Evolutionary conservation across 768 basidiomycete species (phyloP).

Genomic region (Rhodocollybia butyracea): DNA sequence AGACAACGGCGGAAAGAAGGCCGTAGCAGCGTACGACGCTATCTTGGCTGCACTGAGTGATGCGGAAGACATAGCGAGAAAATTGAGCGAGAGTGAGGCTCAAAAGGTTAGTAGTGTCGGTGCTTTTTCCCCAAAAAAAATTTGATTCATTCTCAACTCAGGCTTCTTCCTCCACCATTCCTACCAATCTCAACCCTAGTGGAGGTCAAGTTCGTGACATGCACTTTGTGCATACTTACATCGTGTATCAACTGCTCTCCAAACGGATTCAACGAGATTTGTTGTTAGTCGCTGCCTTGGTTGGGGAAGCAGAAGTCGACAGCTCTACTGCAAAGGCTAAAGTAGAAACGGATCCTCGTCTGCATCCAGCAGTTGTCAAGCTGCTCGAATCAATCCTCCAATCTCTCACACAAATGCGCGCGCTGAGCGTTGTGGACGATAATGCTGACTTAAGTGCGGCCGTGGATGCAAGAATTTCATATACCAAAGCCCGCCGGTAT

Average conservation of each 20-base stretch:
- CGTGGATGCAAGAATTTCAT: conserved; percentile 72
- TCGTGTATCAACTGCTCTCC: conserved; percentile 84
- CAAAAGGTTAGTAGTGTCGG: conserved; percentile 56
- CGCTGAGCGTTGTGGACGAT: conserved; percentile 82
- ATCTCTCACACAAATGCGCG: conserved; percentile 80
- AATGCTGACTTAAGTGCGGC: conserved; percentile 78
- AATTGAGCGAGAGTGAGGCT: conserved; percentile 77
- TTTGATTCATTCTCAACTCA: background rate
- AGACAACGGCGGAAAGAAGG: conserved; percentile 56
- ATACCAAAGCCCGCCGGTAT: conserved; percentile 73
- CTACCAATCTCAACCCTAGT: conserved; percentile 17
- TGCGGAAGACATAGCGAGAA: conserved; percentile 81
- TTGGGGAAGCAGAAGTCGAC: conserved; percentile 30
- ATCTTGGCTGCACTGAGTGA: conserved; percentile 84
- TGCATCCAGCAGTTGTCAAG: conserved; percentile 88
- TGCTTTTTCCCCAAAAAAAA: too few relatives aligned
- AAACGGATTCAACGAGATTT: conserved; percentile 88
- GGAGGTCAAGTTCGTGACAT: conserved; percentile 58
- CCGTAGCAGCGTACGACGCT: conserved; percentile 85
- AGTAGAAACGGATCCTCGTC: conserved; percentile 56
- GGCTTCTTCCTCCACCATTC: conserved; percentile 1
- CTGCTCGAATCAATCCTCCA: conserved; percentile 83
- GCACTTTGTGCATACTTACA: conserved; percentile 82
- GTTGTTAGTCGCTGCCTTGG: conserved; percentile 66
- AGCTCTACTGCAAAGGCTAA: background rate